phyloP scores from a whole-genome alignment of 139 green algal species.

The Chlorella sp. region DNA sequence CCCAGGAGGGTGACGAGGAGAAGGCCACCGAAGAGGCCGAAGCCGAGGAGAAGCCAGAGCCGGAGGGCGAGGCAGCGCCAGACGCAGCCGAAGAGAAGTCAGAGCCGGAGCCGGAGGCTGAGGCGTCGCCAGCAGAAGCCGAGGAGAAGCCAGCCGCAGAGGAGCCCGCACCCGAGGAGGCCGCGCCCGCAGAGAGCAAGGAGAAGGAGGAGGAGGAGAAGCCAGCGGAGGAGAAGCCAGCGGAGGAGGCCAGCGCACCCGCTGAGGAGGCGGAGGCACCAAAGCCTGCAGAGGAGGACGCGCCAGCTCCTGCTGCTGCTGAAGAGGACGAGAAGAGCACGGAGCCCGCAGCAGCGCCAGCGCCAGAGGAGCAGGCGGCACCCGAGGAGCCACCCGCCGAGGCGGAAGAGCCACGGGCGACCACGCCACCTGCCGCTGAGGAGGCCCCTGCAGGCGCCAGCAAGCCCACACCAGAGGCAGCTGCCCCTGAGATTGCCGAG shows the following conservation, averaged over 20 bases:
- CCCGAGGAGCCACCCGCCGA: background rate
- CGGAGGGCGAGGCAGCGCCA: background rate
- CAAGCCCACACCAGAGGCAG: background rate
- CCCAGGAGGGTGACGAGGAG: conserved; percentile 1
- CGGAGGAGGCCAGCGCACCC: background rate
- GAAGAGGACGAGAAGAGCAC: no score
- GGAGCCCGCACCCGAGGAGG: background rate
- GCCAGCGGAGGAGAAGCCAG: background rate
- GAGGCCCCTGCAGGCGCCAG: no score
- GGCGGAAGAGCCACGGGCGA: no score
- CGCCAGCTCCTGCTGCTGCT: background rate
- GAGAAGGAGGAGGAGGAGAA: background rate
- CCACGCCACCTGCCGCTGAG: background rate
- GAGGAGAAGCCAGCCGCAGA: background rate
- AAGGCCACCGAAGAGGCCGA: no score
- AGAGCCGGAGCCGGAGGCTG: background rate
- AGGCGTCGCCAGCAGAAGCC: no score
- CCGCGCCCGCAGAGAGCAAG: no score
- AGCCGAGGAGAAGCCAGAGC: background rate
- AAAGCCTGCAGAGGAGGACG: background rate
- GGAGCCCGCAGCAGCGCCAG: background rate
- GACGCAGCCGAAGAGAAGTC: background rate
- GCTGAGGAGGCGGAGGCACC: background rate
- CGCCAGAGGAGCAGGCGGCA: background rate
- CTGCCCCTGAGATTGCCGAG: background rate